Evolutionary conservation across 768 basidiomycete species (phyloP), one percentile per base, ranked within the genome.

Genomic region (Suillus occidentalis): DNA sequence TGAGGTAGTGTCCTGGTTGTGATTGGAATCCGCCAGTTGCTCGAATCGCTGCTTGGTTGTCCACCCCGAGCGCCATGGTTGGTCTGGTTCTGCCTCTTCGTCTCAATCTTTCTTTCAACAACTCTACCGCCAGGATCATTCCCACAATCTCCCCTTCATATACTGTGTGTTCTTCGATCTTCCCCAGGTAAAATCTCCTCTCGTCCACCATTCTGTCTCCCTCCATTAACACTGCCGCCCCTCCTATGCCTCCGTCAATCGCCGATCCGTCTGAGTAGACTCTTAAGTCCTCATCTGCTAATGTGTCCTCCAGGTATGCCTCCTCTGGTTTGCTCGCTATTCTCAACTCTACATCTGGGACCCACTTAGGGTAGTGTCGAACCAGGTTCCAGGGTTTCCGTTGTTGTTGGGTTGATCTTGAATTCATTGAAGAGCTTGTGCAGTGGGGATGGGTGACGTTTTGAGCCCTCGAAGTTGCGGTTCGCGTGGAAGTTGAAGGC

Each of bases 81-180:
- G 37, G 37, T 37, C 37, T 37, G 0, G 22, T 10, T 20, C 20
- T 18, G 4, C 39, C 16, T 4, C 39, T 14, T 60, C 39, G 3
- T 14, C 39, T 39, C 5, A 4, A 4, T 1, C 3, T 39, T 3
- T 43, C 43, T 16, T 2, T 58, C 25, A 79, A 49, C 16, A 79
- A 68, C 10, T 76, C 65, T 4, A 72, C 10, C 1, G 63, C 75
- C 6, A 80, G 65, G 0, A 73, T 34, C 2, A 75, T 50, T 0
- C 75, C 78, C 8, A 74, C 70, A 0, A 69, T 25, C 60, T 79
- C 76, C 2, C 70, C 77, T 55, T 77, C 75, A 43, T 73, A 75
- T 0, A 76, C 73, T 0, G 71, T 75, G 69, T 77, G 75, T 18
- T 72, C 58, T 3, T 45, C 56, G 0, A 58, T 61, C 0, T 31